Evolutionary conservation across 2,329 filamentous ascomycete species (phyloP).

Genomic region (Didymellaceae sp.): DNA sequence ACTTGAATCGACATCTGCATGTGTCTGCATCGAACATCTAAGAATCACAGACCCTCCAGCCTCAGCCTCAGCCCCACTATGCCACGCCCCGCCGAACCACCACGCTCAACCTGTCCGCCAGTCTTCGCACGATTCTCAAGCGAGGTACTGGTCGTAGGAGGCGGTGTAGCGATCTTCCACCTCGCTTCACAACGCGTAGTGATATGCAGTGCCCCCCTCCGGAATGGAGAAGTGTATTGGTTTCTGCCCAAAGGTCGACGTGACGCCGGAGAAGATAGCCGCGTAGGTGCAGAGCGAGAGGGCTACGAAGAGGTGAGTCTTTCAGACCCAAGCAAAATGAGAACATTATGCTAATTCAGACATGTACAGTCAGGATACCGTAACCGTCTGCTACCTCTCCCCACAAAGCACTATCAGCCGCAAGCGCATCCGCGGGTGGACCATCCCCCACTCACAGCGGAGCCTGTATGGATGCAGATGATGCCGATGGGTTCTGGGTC

Average conservation of each 20-base stretch:
- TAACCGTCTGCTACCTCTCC: constrained; percentile 57
- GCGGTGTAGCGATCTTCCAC: constrained; percentile 60
- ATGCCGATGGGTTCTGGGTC: constrained; percentile 42
- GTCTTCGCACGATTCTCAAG: constrained; percentile 37
- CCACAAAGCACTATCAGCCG: constrained; percentile 53
- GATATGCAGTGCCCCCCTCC: constrained; percentile 54
- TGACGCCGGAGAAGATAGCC: constrained; percentile 55
- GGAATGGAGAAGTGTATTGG: constrained; percentile 45
- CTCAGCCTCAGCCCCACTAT: constrained; percentile 1
- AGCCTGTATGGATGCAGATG: constrained; percentile 57
- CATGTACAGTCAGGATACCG: constrained; percentile 53
- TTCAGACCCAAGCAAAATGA: not conserved
- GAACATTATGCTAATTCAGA: no score
- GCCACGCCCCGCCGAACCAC: constrained; percentile 12
- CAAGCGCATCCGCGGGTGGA: constrained; percentile 42
- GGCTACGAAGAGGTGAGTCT: constrained; percentile 56
- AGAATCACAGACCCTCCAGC: not conserved
- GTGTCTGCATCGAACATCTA: not conserved
- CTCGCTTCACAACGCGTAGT: constrained; percentile 55
- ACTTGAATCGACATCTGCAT: not conserved
- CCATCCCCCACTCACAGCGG: constrained; percentile 43
- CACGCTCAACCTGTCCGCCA: constrained; percentile 20
- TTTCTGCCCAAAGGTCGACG: constrained; percentile 59
- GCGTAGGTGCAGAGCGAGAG: constrained; percentile 54
- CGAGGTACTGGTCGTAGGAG: constrained; percentile 39